Evolutionary conservation across 2,329 filamentous ascomycete genomes (phyloP).

Genomic region (Penicillium carneum): DNA sequence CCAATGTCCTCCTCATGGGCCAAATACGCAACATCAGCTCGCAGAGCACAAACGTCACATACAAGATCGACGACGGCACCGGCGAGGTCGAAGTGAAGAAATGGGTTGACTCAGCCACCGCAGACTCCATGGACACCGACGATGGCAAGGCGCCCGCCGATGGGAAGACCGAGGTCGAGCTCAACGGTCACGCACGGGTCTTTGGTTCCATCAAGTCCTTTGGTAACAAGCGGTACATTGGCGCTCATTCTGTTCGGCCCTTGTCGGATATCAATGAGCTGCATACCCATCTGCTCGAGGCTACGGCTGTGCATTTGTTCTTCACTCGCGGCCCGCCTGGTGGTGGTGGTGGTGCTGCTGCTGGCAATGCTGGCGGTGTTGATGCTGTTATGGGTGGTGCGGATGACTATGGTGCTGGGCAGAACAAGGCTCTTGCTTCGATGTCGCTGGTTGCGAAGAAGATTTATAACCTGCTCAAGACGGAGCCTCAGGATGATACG

Average conservation of each 20-base stretch:
- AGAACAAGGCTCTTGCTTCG: conserved; percentile 51
- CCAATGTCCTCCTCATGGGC: conserved; percentile 83
- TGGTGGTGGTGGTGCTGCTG: conserved; percentile 57
- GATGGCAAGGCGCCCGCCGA: conserved; percentile 51
- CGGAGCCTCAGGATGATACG: conserved; percentile 75
- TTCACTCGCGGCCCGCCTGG: conserved; percentile 73
- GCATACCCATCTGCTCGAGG: conserved; percentile 88
- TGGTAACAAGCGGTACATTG: conserved; percentile 81
- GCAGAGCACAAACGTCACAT: conserved; percentile 91
- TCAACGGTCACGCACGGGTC: conserved; percentile 82
- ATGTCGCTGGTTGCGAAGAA: conserved; percentile 68
- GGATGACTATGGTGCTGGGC: conserved; percentile 38
- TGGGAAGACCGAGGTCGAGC: conserved; percentile 65
- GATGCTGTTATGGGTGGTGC: conserved; percentile 46
- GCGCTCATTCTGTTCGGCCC: conserved; percentile 79
- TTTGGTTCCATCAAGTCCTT: conserved; percentile 85
- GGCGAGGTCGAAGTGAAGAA: conserved; percentile 78
- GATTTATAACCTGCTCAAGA: conserved; percentile 74
- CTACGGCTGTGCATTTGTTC: conserved; percentile 84
- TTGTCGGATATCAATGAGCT: conserved; percentile 89
- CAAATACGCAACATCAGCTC: conserved; percentile 85
- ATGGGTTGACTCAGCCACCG: conserved; percentile 55
- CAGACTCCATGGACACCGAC: conserved; percentile 56
- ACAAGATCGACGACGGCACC: conserved; percentile 93
- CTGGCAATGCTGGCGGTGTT: conserved; percentile 55